Percentiles rank a stretch among this genome's conserved stretches.
phyloP scores from a whole-genome alignment of 1,139 yeast species.

The Candida tetrigidarum region DNA sequence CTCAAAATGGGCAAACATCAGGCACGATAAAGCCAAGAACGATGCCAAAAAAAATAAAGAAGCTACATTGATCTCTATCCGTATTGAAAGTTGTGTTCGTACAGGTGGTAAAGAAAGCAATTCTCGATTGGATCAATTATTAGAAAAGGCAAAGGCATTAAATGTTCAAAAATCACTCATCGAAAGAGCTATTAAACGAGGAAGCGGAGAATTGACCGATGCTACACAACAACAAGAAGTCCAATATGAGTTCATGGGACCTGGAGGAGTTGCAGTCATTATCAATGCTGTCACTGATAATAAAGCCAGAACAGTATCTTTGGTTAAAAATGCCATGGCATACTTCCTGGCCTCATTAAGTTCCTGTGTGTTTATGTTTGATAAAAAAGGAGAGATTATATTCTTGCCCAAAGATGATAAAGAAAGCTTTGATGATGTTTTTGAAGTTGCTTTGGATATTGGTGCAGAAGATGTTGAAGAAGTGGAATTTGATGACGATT shows the following conservation, averaged over 20 bases:
- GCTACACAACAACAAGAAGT: conserved; percentile 39
- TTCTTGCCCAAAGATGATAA: conserved; percentile 43
- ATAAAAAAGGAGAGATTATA: conserved; percentile 72
- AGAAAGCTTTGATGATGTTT: conserved; percentile 59
- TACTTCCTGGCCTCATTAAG: conserved; percentile 73
- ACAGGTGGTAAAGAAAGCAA: conserved; percentile 61
- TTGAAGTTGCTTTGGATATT: conserved; percentile 74
- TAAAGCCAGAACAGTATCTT: conserved; percentile 78
- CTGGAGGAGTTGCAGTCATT: conserved; percentile 86
- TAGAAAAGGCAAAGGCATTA: conserved; percentile 77
- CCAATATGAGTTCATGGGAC: conserved; percentile 91
- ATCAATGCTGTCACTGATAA: conserved; percentile 90
- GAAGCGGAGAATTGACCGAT: conserved; percentile 58
- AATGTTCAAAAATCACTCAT: conserved; percentile 85
- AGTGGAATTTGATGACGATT: conserved; percentile 44
- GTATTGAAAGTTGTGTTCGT: conserved; percentile 75
- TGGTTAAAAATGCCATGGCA: conserved; percentile 75
- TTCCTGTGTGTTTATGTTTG: conserved; percentile 79
- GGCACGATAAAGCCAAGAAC: conserved; percentile 92
- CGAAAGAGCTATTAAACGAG: conserved; percentile 86
- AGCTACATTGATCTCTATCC: conserved; percentile 72
- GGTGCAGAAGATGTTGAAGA: conserved; percentile 86
- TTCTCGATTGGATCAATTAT: conserved; percentile 70
- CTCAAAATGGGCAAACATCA: conserved; percentile 93
- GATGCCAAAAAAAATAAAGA: conserved; percentile 78